phyloP scores from a whole-genome alignment of 768 basidiomycete species.

The Trametes gibbosa region DNA sequence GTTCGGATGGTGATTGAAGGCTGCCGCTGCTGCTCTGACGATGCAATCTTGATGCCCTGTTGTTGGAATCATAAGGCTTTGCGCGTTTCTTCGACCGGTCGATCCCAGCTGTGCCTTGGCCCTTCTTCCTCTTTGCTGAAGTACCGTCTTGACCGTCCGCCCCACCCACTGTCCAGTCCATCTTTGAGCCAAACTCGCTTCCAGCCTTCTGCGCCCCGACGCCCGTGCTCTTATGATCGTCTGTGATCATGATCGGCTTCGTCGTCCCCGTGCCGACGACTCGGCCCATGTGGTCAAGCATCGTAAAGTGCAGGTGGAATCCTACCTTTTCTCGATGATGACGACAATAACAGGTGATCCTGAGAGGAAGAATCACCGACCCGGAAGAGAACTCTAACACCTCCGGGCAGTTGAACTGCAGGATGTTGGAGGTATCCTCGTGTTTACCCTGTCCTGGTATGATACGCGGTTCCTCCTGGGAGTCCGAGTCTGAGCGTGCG shows the following conservation, averaged over 20 bases:
- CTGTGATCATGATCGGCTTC: constrained; percentile 96
- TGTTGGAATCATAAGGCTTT: constrained; percentile 62
- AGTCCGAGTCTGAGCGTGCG: constrained; percentile 71
- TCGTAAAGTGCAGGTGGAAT: constrained; percentile 85
- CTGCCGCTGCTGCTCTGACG: constrained; percentile 31
- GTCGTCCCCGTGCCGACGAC: constrained; percentile 80
- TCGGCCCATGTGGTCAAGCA: constrained; percentile 77
- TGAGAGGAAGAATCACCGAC: constrained; percentile 83
- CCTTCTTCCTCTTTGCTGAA: constrained; percentile 52
- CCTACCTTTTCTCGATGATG: constrained; percentile 98
- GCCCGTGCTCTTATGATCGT: constrained; percentile 89
- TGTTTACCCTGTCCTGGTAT: constrained; percentile 44
- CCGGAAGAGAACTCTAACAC: constrained; percentile 87
- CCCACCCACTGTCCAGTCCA: constrained; percentile 15
- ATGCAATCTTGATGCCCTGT: constrained; percentile 26
- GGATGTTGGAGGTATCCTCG: constrained; percentile 79
- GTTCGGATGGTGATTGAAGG: constrained; percentile 28
- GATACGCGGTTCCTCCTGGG: constrained; percentile 47
- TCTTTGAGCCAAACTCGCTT: constrained; percentile 15
- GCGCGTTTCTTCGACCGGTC: constrained; percentile 51
- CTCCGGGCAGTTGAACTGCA: constrained; percentile 94
- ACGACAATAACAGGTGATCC: constrained; percentile 97
- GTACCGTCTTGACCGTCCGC: constrained; percentile 27
- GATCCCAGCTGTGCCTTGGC: constrained; percentile 28
- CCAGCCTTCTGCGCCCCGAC: constrained; percentile 27